These are phyloP conservation scores for Tanozyma kutaoensis DNA, from an alignment of 805 yeast genomes.

Conservation along the genomic window DNA sequence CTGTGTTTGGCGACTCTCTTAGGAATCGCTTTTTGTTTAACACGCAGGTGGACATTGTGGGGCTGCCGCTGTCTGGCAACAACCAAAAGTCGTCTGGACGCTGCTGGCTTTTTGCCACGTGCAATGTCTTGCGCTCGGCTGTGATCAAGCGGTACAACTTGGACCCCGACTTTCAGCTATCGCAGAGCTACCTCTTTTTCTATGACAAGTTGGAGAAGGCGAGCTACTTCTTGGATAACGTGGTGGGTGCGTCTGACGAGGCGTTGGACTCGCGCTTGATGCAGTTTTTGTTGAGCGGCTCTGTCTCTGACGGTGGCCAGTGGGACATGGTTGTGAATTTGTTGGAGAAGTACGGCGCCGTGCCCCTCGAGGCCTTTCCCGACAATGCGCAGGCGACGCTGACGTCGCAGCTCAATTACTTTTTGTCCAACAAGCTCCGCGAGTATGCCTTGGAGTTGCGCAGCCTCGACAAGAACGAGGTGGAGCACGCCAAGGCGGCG, in stretches of 20 bases:
- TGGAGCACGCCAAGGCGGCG: constrained; percentile 82
- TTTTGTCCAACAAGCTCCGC: constrained; percentile 8
- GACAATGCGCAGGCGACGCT: constrained; percentile 8
- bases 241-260: constrained; percentile 43
- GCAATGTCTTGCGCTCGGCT: constrained; percentile 7
- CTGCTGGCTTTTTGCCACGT: constrained; percentile 10
- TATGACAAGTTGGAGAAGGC: constrained; percentile 10
- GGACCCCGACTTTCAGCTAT: constrained; percentile 16
- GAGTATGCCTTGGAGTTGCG: constrained; percentile 9
- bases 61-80: constrained; percentile 20
- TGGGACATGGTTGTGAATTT: constrained; percentile 9
- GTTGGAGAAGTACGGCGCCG: constrained; percentile 8
- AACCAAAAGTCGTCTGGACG: constrained; percentile 8
- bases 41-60: constrained; percentile 19
- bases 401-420: constrained; percentile 7
- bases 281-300: constrained; percentile 7
- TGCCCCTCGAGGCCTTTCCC: constrained; percentile 8
- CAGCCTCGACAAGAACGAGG: constrained; percentile 23
- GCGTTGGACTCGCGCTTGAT: constrained; percentile 6
- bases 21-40: constrained; percentile 23
- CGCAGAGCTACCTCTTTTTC: constrained; percentile 9
- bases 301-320: constrained; percentile 9
- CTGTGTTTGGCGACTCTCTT: constrained; percentile 3
- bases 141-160: constrained; percentile 7
- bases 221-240: constrained; percentile 7